Evolutionary conservation across 2,329 filamentous ascomycete genomes (phyloP).

Genomic region (Fusarium scirpi): DNA sequence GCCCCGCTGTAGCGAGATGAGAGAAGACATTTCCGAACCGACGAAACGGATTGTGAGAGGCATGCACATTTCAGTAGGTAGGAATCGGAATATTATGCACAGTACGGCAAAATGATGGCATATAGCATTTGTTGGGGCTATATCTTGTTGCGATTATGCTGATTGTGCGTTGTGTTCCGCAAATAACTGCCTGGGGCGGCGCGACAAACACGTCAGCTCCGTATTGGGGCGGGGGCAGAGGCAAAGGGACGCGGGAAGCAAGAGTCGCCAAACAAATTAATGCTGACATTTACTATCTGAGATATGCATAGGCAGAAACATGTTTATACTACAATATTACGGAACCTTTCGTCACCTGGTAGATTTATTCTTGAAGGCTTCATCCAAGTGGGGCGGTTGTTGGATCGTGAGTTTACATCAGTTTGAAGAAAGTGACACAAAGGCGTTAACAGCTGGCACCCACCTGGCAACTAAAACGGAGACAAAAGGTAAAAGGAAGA

Average conservation of each 20-base stretch:
- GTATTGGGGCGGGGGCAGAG: neutral
- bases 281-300: neutral
- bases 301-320: too few relatives aligned
- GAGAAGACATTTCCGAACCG: neutral
- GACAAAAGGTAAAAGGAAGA: neutral
- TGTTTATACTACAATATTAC: neutral
- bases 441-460: accelerated
- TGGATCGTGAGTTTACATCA: neutral
- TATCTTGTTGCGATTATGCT: neutral
- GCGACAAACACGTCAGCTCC: neutral
- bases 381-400: accelerated
- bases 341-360: too few relatives aligned
- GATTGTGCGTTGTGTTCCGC: too few relatives aligned
- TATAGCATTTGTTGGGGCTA: neutral
- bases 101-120: neutral
- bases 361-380: neutral
- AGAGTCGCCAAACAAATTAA: neutral
- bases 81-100: neutral
- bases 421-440: accelerated
- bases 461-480: accelerated
- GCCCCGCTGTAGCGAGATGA: neutral
- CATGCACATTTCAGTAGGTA: neutral
- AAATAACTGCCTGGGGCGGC: neutral
- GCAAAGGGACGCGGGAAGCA: neutral
- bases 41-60: neutral